phyloP scores from a whole-genome alignment of 305 asterid genomes.

The Petunia hybrid region DNA sequence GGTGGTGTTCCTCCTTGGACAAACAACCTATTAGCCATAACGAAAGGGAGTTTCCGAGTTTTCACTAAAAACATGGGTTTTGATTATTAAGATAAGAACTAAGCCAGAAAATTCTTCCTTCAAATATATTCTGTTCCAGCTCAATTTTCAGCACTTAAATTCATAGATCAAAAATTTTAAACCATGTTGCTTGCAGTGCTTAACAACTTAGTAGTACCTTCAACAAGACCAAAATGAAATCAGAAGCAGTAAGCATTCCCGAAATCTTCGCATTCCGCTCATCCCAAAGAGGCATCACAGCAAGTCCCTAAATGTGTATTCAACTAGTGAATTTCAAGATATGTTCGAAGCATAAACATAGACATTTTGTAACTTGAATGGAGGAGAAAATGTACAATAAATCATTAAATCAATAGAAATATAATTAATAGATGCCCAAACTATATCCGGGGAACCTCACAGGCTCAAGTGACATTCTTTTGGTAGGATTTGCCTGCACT shows the following conservation, averaged over 20 bases:
- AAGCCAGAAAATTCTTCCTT: slow-evolving; percentile 5
- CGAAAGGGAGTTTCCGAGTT: not conserved
- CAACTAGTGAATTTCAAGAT: not conserved
- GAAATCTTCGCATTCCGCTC: slow-evolving; percentile 48
- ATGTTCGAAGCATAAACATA: slow-evolving; percentile 6
- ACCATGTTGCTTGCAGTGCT: not conserved
- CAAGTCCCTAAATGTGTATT: slow-evolving; percentile 52
- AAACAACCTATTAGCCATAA: not conserved
- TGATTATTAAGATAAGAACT: not conserved
- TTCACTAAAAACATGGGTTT: not conserved
- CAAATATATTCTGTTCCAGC: not conserved
- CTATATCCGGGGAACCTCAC: not conserved
- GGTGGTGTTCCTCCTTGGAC: not conserved
- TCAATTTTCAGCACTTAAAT: slow-evolving; percentile 10
- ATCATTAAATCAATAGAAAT: not conserved
- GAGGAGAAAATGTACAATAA: not conserved
- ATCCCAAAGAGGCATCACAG: slow-evolving; percentile 68
- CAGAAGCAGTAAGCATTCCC: slow-evolving; percentile 80
- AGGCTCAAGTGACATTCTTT: not conserved
- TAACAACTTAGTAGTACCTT: slow-evolving; percentile 49
- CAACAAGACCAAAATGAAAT: slow-evolving; percentile 68
- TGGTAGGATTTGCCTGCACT: slow-evolving; percentile 14
- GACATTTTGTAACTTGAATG: slow-evolving; percentile 5
- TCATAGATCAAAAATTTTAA: not conserved
- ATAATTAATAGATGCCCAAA: not conserved